These are phyloP conservation scores for Dendrobium catenatum DNA, from an alignment of 106 monocot genomes.

Conservation along the genomic window DNA sequence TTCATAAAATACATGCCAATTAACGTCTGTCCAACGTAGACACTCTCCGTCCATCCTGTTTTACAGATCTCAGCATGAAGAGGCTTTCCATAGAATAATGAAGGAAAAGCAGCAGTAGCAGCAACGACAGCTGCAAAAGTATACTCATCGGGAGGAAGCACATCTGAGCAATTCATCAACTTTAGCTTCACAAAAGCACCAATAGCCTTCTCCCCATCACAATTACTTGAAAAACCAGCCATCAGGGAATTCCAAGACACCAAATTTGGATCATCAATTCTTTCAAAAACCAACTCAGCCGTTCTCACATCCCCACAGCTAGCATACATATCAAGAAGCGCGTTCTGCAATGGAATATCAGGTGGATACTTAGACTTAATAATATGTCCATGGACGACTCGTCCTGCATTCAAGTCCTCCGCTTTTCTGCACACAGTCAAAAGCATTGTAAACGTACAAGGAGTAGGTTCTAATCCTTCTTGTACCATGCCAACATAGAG, in stretches of 20 bases:
- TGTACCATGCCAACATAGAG: conserved; percentile 26
- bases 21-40: conserved; percentile 62
- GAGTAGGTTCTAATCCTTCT: conserved; percentile 16
- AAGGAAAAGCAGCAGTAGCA: conserved; percentile 39
- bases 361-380: conserved; percentile 20
- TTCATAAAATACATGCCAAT: conserved; percentile 84
- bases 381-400: conserved; percentile 35
- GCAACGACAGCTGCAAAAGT: conserved; percentile 38
- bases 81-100: conserved; percentile 48
- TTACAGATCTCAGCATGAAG: conserved; percentile 61
- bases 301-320: conserved; percentile 33
- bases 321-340: conserved; percentile 49
- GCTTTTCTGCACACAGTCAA: conserved; percentile 42
- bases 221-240: conserved; percentile 26
- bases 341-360: conserved; percentile 41
- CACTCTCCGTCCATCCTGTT: conserved; percentile 36
- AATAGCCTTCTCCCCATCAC: conserved; percentile 26
- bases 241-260: conserved; percentile 58
- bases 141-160: conserved; percentile 34
- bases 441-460: conserved; percentile 38
- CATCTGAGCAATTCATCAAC: conserved; percentile 8
- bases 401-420: conserved; percentile 19
- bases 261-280: conserved; percentile 31
- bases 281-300: conserved; percentile 26
- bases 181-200: conserved; percentile 27